These are phyloP conservation scores for Protomyces lactucae-debilis DNA, from an alignment of 1,139 yeast species.

Conservation along the genomic window DNA sequence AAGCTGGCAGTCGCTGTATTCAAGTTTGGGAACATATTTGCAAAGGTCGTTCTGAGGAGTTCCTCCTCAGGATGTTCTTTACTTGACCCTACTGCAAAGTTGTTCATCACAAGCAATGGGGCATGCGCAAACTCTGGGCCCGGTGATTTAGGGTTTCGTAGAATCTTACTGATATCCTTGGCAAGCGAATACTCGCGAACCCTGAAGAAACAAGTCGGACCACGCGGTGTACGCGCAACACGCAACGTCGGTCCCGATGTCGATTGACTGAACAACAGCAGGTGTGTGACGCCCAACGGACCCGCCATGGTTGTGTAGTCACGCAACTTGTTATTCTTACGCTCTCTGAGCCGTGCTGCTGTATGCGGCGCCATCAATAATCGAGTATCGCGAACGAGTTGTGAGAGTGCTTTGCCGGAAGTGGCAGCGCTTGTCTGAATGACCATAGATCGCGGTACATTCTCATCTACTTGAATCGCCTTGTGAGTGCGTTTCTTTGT, in stretches of 20 bases:
- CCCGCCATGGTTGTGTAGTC: conserved; percentile 97
- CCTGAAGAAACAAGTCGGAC: conserved; percentile 85
- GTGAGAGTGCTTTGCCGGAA: conserved; percentile 74
- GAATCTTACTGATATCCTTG: conserved; percentile 69
- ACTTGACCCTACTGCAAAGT: conserved; percentile 52
- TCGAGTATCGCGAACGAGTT: conserved; percentile 81
- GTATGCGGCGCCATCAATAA: conserved; percentile 95
- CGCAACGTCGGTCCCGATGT: conserved; percentile 74
- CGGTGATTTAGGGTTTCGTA: conserved; percentile 65
- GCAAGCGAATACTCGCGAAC: conserved; percentile 72
- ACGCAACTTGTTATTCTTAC: conserved; percentile 77
- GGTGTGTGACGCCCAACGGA: conserved; percentile 85
- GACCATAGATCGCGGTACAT: conserved; percentile 76
- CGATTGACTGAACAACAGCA: conserved; percentile 80
- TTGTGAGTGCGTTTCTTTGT: conserved; percentile 79
- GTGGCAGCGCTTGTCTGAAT: conserved; percentile 75
- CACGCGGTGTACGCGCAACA: conserved; percentile 82
- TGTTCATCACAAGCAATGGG: conserved; percentile 86
- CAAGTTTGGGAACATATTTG: conserved; percentile 92
- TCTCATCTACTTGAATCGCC: conserved; percentile 57
- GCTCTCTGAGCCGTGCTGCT: conserved; percentile 77
- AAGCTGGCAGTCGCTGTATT: conserved; percentile 74
- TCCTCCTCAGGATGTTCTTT: conserved; percentile 49
- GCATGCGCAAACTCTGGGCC: conserved; percentile 65
- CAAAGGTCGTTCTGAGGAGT: conserved; percentile 81